Evolutionary conservation across 768 basidiomycete genomes (phyloP).

Genomic region (Hygrophorus pudorinus): DNA sequence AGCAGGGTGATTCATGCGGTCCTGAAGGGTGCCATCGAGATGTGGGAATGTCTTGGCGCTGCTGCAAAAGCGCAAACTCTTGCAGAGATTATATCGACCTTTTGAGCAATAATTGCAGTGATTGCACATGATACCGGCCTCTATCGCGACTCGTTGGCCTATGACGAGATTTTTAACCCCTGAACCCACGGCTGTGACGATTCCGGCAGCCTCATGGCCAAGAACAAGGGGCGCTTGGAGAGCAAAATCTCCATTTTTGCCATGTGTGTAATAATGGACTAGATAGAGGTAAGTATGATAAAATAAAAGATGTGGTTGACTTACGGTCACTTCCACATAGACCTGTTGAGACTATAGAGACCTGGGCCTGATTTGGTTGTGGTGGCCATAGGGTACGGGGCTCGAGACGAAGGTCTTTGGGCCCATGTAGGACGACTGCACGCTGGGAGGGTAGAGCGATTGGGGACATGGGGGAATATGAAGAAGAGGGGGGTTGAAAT

Average conservation of each 20-base stretch:
- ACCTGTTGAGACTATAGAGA: slow-evolving; percentile 74
- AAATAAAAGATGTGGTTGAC: slow-evolving; percentile 5
- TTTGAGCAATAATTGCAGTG: slow-evolving; percentile 57
- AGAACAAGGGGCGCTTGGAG: slow-evolving; percentile 81
- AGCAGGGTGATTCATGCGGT: slow-evolving; percentile 81
- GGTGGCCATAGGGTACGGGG: slow-evolving; percentile 67
- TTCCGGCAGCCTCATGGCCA: slow-evolving; percentile 89
- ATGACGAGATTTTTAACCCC: slow-evolving; percentile 52
- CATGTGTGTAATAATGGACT: slow-evolving; percentile 91
- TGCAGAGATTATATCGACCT: slow-evolving; percentile 91
- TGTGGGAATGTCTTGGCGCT: slow-evolving; percentile 91
- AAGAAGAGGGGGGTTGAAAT: slow-evolving; percentile 13
- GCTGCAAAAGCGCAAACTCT: slow-evolving; percentile 79
- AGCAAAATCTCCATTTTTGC: slow-evolving; percentile 87
- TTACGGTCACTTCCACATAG: slow-evolving; percentile 81
- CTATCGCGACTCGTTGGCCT: slow-evolving; percentile 88
- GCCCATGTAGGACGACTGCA: slow-evolving; percentile 77
- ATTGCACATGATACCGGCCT: slow-evolving; percentile 85
- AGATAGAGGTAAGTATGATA: slow-evolving; percentile 5
- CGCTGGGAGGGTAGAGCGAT: slow-evolving; percentile 43
- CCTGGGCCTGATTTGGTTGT: slow-evolving; percentile 62
- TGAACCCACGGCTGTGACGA: slow-evolving; percentile 75
- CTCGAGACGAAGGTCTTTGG: slow-evolving; percentile 75
- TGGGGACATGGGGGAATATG: slow-evolving; percentile 23
- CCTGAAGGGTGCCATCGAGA: slow-evolving; percentile 84